phyloP scores from a whole-genome alignment of 177 flowering plant species.

The Vitis hybrid region DNA sequence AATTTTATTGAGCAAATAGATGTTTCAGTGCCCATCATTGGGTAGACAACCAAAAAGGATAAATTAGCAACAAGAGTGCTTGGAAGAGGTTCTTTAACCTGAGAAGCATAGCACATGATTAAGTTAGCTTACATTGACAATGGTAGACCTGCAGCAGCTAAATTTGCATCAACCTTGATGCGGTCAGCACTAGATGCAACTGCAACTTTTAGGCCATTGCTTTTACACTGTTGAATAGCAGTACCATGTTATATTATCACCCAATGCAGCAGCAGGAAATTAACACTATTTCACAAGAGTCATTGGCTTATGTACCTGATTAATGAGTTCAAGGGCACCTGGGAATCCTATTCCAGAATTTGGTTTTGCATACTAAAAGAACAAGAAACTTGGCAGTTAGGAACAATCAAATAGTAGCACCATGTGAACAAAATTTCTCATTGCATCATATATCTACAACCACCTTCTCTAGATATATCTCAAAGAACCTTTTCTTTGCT shows the following conservation, averaged over 20 bases:
- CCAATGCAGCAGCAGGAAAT: conserved; percentile 6
- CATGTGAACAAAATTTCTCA: not conserved
- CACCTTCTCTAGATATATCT: conserved; percentile 92
- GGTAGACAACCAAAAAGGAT: too few species aligned
- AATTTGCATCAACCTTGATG: conserved; percentile 90
- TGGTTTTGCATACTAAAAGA: conserved; percentile 86
- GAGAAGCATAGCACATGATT: not conserved
- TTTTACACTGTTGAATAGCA: conserved; percentile 68
- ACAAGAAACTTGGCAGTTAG: not conserved
- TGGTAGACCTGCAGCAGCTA: conserved; percentile 89
- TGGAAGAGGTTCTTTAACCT: not conserved
- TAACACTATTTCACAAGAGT: not conserved
- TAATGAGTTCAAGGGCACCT: conserved; percentile 89
- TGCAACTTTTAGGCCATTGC: conserved; percentile 88
- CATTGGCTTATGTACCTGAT: conserved; percentile 47
- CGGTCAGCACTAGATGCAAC: conserved; percentile 99
- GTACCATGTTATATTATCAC: conserved; percentile 1
- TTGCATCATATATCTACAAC: conserved; percentile 2
- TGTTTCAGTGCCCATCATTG: too few species aligned
- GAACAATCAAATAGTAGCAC: not conserved
- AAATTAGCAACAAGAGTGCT: too few species aligned
- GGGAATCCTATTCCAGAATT: conserved; percentile 95
- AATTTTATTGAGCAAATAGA: too few species aligned
- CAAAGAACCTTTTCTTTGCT: conserved; percentile 88
- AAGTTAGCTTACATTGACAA: conserved; percentile 62